Conservation (phyloP, 208 protist genomes). For the Trypanosoma boissoni region DNA sequence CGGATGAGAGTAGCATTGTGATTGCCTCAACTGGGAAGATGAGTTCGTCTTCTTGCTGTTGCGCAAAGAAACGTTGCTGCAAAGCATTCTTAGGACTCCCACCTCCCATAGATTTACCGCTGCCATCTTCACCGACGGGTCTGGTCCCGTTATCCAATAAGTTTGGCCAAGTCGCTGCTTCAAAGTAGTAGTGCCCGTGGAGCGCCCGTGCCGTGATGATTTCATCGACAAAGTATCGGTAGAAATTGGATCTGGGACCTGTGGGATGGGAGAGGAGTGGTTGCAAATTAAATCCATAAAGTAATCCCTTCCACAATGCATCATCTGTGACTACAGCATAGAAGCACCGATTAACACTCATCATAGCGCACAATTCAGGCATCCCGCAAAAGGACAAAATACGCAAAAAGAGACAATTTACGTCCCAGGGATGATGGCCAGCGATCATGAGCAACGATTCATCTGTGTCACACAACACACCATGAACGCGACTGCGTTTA, state of each 20-base stretch:
- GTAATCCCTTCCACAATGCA: conserved; percentile 43
- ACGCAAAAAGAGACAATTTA: conserved; percentile 1
- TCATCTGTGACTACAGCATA: conserved; percentile 38
- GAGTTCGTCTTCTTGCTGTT: conserved; percentile 4
- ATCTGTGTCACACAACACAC: no score
- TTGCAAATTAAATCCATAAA: conserved; percentile 41
- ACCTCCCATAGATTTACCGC: no score
- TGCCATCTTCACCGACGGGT: no score
- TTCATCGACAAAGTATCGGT: conserved; percentile 64
- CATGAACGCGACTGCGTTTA: no score
- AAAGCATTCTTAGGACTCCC: background rate
- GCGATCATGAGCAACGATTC: no score
- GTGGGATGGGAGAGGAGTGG: conserved; percentile 36
- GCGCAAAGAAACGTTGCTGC: background rate
- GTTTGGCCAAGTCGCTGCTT: no score
- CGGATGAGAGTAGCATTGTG: conserved; percentile 45
- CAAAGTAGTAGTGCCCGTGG: conserved; percentile 68
- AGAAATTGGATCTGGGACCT: conserved; percentile 28
- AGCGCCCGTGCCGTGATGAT: conserved; percentile 65
- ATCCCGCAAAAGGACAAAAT: conserved; percentile 49
- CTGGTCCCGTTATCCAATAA: no score
- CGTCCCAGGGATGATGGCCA: background rate
- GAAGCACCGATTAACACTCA: conserved; percentile 35
- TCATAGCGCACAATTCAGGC: conserved; percentile 33
- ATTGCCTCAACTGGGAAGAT: conserved; percentile 38